Evolutionary conservation across 148 eudicot species (phyloP), one percentile per base, ranked within the genome.

Genomic region (Chenopodium suecicum): DNA sequence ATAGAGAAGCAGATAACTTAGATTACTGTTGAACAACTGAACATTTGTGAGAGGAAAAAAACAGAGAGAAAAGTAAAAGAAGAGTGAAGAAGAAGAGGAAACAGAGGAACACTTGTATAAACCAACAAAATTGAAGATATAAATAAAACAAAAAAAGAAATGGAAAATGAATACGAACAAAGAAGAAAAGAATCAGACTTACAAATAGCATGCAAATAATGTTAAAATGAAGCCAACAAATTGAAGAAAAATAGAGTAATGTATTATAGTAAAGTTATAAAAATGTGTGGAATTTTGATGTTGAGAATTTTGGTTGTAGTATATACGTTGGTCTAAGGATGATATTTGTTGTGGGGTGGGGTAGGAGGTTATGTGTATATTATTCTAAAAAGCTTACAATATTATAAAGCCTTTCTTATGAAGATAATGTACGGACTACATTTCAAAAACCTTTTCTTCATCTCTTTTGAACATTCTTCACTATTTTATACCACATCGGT

Each of bases 101-200:
- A 44, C 17, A 64, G 67, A 78, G 73, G 63, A 74, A 85, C 79
- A 82, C 75, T 16, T 85, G 84, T 68, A 41, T 37, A 81, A 71
- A 72, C 69, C 10, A 77, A 78, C 84, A 81, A 63, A 80, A 16
- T 16, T 44, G 54, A 4, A 41, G 3, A 41, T 62, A 52, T 52
- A 64, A 31, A 10, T 22, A 46, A 19, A 7, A 70, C 19, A 63
- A 19, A 14, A 27, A 12, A 66, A 19, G 12, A 52, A 83, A n/a
- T 79, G 69, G 74, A 77, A 80, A 64, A 75, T 71, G 83, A 70
- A 75, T 78, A 82, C 54, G 56, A 41, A 7, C 81, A 82, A 82
- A 79, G n/a, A 85, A 82, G 85, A 79, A 76, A 84, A 77, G 83
- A 80, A 85, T 82, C 74, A 56, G 68, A 78, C 37, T 78, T 72